A percentile compares a stretch with the other conserved stretches of the same genome.
Conservation (phyloP, 1,139 yeast species). For the Komagataea norvegica region DNA sequence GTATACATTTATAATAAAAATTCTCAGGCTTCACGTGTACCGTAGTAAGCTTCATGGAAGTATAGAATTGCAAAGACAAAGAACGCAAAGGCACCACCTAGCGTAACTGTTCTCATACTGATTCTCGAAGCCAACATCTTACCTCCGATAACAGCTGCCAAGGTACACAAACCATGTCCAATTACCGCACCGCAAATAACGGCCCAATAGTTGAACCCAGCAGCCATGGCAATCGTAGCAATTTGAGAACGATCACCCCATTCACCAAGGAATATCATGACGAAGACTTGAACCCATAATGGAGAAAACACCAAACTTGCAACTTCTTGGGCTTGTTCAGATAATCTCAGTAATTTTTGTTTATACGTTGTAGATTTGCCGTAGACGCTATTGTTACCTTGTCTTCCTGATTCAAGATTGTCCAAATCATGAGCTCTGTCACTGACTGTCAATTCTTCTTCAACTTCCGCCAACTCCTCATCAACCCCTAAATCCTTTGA, state of each 20-base stretch:
- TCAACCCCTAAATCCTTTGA: constrained; percentile 80
- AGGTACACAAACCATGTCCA: constrained; percentile 90
- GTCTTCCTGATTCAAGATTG: constrained; percentile 53
- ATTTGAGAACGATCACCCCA: constrained; percentile 99
- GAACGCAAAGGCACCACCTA: constrained; percentile 87
- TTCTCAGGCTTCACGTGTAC: constrained; percentile 1
- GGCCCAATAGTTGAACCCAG: constrained; percentile 88
- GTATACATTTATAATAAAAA: neutral
- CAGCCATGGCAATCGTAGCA: constrained; percentile 98
- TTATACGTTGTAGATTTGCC: constrained; percentile 2
- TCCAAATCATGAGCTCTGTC: constrained; percentile 50
- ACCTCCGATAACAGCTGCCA: constrained; percentile 92
- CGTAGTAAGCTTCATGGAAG: constrained; percentile 52
- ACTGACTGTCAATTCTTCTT: constrained; percentile 76
- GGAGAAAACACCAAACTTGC: constrained; percentile 58
- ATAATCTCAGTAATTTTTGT: neutral
- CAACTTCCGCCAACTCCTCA: constrained; percentile 94
- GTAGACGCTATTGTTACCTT: constrained; percentile 13
- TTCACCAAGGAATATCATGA: constrained; percentile 95
- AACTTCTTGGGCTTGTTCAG: constrained; percentile 5
- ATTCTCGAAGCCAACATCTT: constrained; percentile 83
- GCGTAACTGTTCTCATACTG: constrained; percentile 85
- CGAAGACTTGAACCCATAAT: constrained; percentile 88
- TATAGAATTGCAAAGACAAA: constrained; percentile 77
- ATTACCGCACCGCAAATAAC: constrained; percentile 85